Percentiles rank a stretch among this genome's conserved stretches.
These are phyloP conservation scores for Pluteus cervinus DNA, from an alignment of 768 basidiomycete species.

Conservation along the genomic window DNA sequence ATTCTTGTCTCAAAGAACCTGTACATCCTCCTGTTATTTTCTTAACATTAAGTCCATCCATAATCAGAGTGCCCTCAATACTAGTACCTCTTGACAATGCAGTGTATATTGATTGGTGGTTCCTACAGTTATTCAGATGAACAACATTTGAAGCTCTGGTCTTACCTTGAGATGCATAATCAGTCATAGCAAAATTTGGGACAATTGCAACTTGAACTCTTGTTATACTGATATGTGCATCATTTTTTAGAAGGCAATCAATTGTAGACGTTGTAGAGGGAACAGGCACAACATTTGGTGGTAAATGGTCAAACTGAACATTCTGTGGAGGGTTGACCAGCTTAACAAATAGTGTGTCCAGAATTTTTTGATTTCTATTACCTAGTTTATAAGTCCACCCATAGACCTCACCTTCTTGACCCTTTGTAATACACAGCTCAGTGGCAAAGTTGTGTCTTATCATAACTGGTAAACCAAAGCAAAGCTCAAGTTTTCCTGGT, in stretches of 20 bases:
- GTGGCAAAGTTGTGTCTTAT: conserved; percentile 25
- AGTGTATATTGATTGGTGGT: conserved; percentile 18
- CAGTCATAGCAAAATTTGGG: conserved; percentile 26
- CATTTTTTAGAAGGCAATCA: conserved; percentile 12
- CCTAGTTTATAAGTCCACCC: conserved; percentile 19
- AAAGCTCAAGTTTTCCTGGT: conserved; percentile 21
- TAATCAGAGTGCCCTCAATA: conserved; percentile 22
- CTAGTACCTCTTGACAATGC: conserved; percentile 19
- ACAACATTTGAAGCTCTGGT: conserved; percentile 19
- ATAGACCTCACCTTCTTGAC: conserved; percentile 23
- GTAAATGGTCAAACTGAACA: conserved; percentile 20
- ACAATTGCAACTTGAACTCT: conserved; percentile 17
- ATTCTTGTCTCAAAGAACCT: conserved; percentile 23
- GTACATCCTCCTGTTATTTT: conserved; percentile 18
- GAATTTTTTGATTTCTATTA: conserved; percentile 10
- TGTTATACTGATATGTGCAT: conserved; percentile 8
- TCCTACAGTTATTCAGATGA: conserved; percentile 14
- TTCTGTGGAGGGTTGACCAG: conserved; percentile 15
- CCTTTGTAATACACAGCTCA: conserved; percentile 26
- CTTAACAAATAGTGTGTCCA: conserved; percentile 24
- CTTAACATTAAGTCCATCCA: conserved; percentile 16
- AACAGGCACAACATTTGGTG: conserved; percentile 26
- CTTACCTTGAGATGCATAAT: conserved; percentile 20
- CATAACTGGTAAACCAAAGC: conserved; percentile 26
- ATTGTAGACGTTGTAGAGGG: conserved; percentile 3